Conservation (phyloP, 495 filamentous ascomycete species). For the Evansstolkia leycettana region DNA sequence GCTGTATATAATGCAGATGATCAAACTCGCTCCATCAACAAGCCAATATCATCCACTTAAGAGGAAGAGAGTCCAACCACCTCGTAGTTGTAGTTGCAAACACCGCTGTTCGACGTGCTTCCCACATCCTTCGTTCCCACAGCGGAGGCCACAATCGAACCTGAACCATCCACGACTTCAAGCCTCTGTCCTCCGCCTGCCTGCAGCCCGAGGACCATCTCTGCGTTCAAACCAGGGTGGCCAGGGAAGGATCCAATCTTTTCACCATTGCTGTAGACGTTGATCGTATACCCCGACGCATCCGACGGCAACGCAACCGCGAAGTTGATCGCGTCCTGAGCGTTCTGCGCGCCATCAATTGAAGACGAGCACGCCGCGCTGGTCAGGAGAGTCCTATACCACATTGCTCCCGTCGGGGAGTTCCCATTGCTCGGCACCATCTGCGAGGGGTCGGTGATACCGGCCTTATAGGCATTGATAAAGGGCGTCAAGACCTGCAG, state of each 20-base stretch:
- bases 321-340: slow-evolving; percentile 7
- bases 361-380: slow-evolving; percentile 2
- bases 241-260: slow-evolving; percentile 1
- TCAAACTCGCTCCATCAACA: too few relatives aligned
- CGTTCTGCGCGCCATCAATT: not conserved
- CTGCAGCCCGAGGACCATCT: slow-evolving; percentile 1
- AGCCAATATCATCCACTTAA: too few relatives aligned
- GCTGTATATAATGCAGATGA: too few relatives aligned
- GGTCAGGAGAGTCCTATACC: slow-evolving; percentile 10
- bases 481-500: slow-evolving; percentile 18
- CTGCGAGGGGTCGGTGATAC: slow-evolving; percentile 3
- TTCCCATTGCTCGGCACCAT: not conserved
- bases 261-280: slow-evolving; percentile 2
- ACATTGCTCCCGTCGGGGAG: slow-evolving; percentile 4
- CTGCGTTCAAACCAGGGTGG: slow-evolving; percentile 5
- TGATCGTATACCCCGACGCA: slow-evolving; percentile 2
- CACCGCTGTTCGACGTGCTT: not conserved
- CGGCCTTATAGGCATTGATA: slow-evolving; percentile 22
- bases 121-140: slow-evolving; percentile 3
- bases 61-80: slow-evolving; percentile 5
- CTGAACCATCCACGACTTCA: slow-evolving; percentile 4
- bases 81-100: slow-evolving; percentile 12
- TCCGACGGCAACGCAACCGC: slow-evolving; percentile 4
- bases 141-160: slow-evolving; percentile 2
- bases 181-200: slow-evolving; percentile 5